Evolutionary conservation across 495 filamentous ascomycete genomes (phyloP), one percentile per base, ranked within the genome.

Genomic region (Neurospora sp.): DNA sequence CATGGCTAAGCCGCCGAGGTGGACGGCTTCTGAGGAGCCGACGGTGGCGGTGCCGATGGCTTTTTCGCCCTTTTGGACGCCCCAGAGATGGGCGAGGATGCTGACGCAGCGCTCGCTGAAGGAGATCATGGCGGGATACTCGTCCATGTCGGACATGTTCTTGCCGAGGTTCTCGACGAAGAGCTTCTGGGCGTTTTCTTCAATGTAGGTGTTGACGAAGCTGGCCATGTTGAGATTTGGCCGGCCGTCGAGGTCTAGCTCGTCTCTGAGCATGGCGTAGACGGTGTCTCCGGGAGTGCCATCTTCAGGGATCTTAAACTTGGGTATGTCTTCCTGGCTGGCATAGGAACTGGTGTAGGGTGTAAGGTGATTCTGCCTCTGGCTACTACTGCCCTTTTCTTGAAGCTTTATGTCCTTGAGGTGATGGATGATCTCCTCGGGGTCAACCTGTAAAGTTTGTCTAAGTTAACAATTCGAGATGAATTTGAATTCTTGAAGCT

Each of bases 1-100:
- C 91, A 94, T 92, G 9, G 92, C 91, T 68, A 93, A 80, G 5
- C 91, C 92, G 18, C 91, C 91, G 9, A 93, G 86, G 75, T 92
- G 90, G 72, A 93, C 91, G 2, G 91, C 92, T 76, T 93, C 92
- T 8, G 87, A 89, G 3, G 89, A 92, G 0, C 91, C 92, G 0
- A 90, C 92, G 0, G 92, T 93, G 1, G 91, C 91, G 1, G 89
- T 87, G 4, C 91, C 92, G 74, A 93, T 85, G 38, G 92, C 91
- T 69, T 85, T 88, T 79, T 93, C 90, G 37, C 85, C 84, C 72
- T 88, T 87, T 68, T 89, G 86, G 3, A 86, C 88, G 4, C 86
- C 86, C 91, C 91, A 94, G 10, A 94, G 82, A 77, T 92, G 77
- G 9, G 91, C 87, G 41, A 93, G 83, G 76, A 94, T 93, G 71